Conservation (phyloP, 768 basidiomycete species). For the Coprinopsis strossmayeri region DNA sequence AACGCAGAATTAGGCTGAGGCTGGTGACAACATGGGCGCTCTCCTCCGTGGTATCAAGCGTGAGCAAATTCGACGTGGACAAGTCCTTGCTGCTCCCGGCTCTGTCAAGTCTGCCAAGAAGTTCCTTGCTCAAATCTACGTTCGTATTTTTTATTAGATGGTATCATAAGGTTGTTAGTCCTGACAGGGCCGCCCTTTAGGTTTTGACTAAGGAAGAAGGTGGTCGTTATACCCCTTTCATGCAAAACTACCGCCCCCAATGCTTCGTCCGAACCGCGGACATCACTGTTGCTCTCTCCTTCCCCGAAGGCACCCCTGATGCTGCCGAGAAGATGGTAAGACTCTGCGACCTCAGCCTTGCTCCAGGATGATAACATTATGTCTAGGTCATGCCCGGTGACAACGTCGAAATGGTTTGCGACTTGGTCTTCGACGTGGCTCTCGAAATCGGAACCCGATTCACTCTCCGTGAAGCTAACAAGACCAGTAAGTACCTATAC, state of each 20-base stretch:
- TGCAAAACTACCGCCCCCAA: slow-evolving; percentile 91
- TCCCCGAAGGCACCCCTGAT: slow-evolving; percentile 79
- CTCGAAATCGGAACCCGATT: slow-evolving; percentile 87
- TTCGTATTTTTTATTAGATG: no score
- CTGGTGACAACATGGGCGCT: slow-evolving; percentile 99
- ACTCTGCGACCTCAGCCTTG: neutral
- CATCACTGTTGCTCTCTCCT: slow-evolving; percentile 76
- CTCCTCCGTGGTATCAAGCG: slow-evolving; percentile 95
- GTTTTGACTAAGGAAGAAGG: slow-evolving; percentile 87
- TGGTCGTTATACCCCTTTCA: slow-evolving; percentile 88
- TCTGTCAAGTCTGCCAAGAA: slow-evolving; percentile 92
- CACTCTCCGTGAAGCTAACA: slow-evolving; percentile 92
- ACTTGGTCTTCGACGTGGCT: slow-evolving; percentile 79
- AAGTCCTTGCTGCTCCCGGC: slow-evolving; percentile 84
- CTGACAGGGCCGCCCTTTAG: slow-evolving; percentile 25
- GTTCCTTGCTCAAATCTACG: slow-evolving; percentile 91
- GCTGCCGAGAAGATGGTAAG: slow-evolving; percentile 83
- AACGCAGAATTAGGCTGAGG: slow-evolving; percentile 61
- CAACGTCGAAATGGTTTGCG: slow-evolving; percentile 89
- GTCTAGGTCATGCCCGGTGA: slow-evolving; percentile 92
- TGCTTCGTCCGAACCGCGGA: slow-evolving; percentile 95
- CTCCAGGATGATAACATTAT: neutral
- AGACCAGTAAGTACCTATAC: slow-evolving; percentile 68
- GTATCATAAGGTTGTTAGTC: no score
- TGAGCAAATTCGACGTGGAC: slow-evolving; percentile 91